A percentile compares a stretch with the other conserved stretches of the same genome.
phyloP scores from a whole-genome alignment of 148 eudicot genomes.

The Hydrangea macrophylla region DNA sequence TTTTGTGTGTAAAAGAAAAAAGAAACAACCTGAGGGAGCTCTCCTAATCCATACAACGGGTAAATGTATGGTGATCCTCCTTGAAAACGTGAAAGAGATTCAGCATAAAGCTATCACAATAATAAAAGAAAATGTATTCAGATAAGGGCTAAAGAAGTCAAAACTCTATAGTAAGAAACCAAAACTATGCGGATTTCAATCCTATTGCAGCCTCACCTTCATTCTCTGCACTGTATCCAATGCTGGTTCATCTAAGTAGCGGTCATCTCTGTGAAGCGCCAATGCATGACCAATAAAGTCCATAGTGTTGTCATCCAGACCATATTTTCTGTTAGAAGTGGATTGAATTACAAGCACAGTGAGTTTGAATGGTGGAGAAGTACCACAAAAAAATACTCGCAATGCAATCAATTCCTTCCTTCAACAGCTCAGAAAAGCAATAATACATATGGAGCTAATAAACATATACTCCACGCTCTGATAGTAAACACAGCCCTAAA shows the following conservation, averaged over 20 bases:
- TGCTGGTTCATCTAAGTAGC: conserved; percentile 82
- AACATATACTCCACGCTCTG: no score
- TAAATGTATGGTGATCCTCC: conserved; percentile 98
- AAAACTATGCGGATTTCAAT: conserved; percentile 10
- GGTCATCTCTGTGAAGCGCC: conserved; percentile 94
- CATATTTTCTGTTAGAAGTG: conserved; percentile 63
- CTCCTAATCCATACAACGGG: conserved; percentile 93
- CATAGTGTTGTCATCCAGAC: conserved; percentile 88
- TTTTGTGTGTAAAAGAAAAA: not conserved
- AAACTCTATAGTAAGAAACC: conserved; percentile 1
- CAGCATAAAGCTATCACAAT: conserved; percentile 67
- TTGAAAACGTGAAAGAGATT: conserved; percentile 88
- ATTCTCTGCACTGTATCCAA: conserved; percentile 91
- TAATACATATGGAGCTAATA: not conserved
- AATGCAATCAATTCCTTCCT: not conserved
- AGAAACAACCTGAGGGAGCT: conserved; percentile 81
- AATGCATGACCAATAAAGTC: conserved; percentile 94
- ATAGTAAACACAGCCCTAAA: no score
- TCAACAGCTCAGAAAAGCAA: not conserved
- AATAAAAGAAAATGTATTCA: not conserved
- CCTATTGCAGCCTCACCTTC: conserved; percentile 50
- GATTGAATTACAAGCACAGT: not conserved
- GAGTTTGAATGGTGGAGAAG: not conserved
- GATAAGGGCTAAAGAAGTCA: not conserved
- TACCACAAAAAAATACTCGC: not conserved